Evolutionary conservation across 306 rosid species (phyloP), one percentile per base, ranked within the genome.

Genomic region (Mimosa bimucronata): DNA sequence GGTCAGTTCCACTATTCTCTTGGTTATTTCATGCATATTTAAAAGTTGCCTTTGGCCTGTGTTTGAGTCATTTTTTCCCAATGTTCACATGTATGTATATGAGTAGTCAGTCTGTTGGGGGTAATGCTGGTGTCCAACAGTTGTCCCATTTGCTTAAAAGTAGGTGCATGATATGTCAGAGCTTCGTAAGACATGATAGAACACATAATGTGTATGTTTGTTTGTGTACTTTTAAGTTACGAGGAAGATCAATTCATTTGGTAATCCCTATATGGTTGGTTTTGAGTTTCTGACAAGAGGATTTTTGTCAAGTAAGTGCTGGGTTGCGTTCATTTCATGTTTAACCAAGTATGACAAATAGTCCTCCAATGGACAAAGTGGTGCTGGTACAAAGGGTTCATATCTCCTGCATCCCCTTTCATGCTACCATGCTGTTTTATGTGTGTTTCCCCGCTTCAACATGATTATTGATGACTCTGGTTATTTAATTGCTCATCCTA

Each of bases 241-340:
- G 60, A 10, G 60, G 60, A 53, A 53, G 60, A 23, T 53, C 11
- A 53, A 53, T 53, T 53, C 60, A 53, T n/a, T 53, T 8, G 60
- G 60, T 53, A 16, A n/a, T 10, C 73, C 66, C 68, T 83, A 44
- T 83, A 48, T 70, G 79, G 67, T 75, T 77, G 78, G 71, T 71
- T 74, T n/a, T 42, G 40, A 77, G 58, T 80, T 74, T 70, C 73
- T 65, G 66, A 46, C 75, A 90, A 90, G 98, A 86, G 81, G 92
- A 91, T 83, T 85, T 85, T 85, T 79, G 66, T 76, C 91, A 88
- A 85, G 85, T 85, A 76, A 90, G 90, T 83, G 85, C 97, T 18
- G 75, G 79, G 79, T 81, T 86, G 44, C 74, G 57, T 37, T 69
- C 89, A 13, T 78, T 42, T 82, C 80, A 23, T 0, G 85, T 81